Percentiles rank a stretch among this genome's conserved stretches.
Conservation (phyloP, 2,329 filamentous ascomycete species). For the Trichoderma sp. region DNA sequence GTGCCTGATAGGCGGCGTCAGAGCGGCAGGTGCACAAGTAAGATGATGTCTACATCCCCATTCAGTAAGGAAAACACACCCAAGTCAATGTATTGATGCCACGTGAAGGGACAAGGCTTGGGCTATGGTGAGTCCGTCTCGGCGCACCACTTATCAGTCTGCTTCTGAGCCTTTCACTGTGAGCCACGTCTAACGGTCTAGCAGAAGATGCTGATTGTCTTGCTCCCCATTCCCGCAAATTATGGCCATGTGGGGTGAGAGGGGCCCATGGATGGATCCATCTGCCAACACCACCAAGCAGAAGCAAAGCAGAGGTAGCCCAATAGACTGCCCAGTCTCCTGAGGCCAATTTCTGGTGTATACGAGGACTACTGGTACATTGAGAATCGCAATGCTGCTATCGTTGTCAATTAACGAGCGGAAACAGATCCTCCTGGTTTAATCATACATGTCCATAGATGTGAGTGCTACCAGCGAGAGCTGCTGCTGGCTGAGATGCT, state of each 20-base stretch:
- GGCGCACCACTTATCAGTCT: background rate
- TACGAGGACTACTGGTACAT: background rate
- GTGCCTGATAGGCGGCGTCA: background rate
- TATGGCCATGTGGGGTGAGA: background rate
- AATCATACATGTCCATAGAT: background rate
- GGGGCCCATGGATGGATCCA: background rate
- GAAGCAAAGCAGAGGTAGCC: background rate
- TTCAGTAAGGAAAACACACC: background rate
- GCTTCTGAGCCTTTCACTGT: background rate
- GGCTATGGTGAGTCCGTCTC: background rate
- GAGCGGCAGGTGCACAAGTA: background rate
- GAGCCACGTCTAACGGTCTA: conserved; percentile 5
- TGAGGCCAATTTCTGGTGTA: background rate
- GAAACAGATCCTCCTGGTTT: background rate
- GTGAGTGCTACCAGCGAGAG: background rate
- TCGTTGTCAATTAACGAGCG: background rate
- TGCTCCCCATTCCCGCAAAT: background rate
- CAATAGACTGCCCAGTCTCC: background rate
- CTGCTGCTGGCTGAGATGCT: background rate
- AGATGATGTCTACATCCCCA: background rate
- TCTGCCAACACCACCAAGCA: background rate
- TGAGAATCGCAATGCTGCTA: background rate
- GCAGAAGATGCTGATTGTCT: background rate
- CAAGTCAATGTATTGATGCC: background rate
- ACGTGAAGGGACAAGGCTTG: background rate